Evolutionary conservation across 2,329 filamentous ascomycete genomes (phyloP).

Genomic region (Sphaerostilbella broomeana): DNA sequence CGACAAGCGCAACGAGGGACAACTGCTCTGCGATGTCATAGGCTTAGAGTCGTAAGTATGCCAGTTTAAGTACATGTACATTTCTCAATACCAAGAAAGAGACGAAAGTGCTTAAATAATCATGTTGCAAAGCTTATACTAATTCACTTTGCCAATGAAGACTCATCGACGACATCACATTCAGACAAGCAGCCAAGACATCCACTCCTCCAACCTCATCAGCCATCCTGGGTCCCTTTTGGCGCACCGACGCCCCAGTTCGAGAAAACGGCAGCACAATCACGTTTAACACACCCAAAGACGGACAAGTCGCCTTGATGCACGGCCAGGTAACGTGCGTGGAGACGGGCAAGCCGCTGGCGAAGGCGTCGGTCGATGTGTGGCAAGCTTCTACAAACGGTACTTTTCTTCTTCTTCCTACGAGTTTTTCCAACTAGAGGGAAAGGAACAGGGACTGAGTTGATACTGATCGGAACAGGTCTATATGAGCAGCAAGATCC

Average conservation of each 20-base stretch:
- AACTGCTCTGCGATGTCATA: constrained; percentile 65
- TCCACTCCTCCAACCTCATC: constrained; percentile 56
- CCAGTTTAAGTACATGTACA: background rate
- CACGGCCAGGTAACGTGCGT: constrained; percentile 54
- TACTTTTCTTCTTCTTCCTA: constrained; percentile 17
- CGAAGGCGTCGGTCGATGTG: constrained; percentile 62
- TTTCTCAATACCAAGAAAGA: background rate
- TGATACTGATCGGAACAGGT: too few species aligned
- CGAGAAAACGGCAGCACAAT: constrained; percentile 66
- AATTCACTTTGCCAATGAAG: too few species aligned
- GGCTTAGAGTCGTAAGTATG: constrained; percentile 58
- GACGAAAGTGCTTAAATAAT: background rate
- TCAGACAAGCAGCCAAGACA: constrained; percentile 44
- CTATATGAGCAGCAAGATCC: constrained; percentile 68
- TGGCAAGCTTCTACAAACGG: constrained; percentile 76
- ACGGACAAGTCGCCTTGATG: constrained; percentile 53
- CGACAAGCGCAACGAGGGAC: constrained; percentile 64
- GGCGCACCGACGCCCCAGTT: constrained; percentile 64
- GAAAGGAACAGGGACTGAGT: too few species aligned
- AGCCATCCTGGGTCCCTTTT: constrained; percentile 81
- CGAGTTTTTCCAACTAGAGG: too few species aligned
- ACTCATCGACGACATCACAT: constrained; percentile 76
- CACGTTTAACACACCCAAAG: constrained; percentile 43
- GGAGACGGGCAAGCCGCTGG: constrained; percentile 56
- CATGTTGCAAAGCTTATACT: too few species aligned